These are phyloP conservation scores for Ustilago curta DNA, from an alignment of 1,284 basidiomycete species.

Conservation along the genomic window DNA sequence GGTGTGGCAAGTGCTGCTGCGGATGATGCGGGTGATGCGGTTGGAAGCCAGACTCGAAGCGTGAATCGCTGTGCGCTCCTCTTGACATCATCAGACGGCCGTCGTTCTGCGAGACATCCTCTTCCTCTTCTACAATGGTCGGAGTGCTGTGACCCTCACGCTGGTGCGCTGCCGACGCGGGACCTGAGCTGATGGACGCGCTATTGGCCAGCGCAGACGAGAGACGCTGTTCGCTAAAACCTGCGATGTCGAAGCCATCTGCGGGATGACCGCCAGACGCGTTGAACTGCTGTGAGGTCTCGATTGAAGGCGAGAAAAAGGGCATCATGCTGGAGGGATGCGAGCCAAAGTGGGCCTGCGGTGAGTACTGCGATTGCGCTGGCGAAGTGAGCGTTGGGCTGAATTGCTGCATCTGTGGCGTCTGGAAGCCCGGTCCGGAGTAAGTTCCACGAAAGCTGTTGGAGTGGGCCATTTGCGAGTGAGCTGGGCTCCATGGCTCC, in stretches of 20 bases:
- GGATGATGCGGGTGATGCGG: slow-evolving; percentile 26
- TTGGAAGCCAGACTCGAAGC: slow-evolving; percentile 24
- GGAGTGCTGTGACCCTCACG: slow-evolving; percentile 59
- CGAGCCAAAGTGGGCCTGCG: slow-evolving; percentile 42
- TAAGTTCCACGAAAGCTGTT: slow-evolving; percentile 29
- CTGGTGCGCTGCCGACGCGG: slow-evolving; percentile 16
- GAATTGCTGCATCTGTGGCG: slow-evolving; percentile 46
- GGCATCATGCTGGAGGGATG: slow-evolving; percentile 28
- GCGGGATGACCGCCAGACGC: slow-evolving; percentile 18
- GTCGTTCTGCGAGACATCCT: slow-evolving; percentile 23
- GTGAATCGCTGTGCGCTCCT: slow-evolving; percentile 16
- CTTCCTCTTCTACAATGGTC: slow-evolving; percentile 64
- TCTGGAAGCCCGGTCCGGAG: slow-evolving; percentile 45
- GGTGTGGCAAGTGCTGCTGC: slow-evolving; percentile 11
- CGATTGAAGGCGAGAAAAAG: slow-evolving; percentile 46
- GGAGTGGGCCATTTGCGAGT: slow-evolving; percentile 32
- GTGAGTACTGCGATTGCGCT: slow-evolving; percentile 51
- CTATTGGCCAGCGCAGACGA: slow-evolving; percentile 55
- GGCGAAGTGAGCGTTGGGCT: slow-evolving; percentile 46
- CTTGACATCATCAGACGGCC: slow-evolving; percentile 17
- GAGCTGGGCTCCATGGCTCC: slow-evolving; percentile 43
- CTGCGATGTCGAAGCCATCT: slow-evolving; percentile 45
- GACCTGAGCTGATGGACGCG: slow-evolving; percentile 44
- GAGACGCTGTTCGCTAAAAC: slow-evolving; percentile 54
- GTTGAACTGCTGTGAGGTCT: slow-evolving; percentile 31